Evolutionary conservation across 768 basidiomycete genomes (phyloP).

Genomic region (Dacryopinax primogenitus): DNA sequence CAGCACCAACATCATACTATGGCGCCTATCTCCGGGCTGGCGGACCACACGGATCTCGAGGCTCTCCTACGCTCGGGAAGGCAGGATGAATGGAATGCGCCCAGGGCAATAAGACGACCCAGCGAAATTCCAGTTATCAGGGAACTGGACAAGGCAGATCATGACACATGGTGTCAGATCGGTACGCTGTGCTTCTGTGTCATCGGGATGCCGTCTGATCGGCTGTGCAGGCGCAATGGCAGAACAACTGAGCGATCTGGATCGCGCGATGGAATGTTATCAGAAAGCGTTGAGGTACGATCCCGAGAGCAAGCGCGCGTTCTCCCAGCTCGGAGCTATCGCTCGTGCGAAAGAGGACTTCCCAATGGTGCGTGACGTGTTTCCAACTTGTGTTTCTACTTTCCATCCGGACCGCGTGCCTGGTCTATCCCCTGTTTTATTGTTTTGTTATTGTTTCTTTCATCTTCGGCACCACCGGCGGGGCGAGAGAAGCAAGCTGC

Average conservation of each 20-base stretch:
- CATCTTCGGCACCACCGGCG: background rate
- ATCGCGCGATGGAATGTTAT: constrained; percentile 84
- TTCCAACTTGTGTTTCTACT: constrained; percentile 18
- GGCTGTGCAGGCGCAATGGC: constrained; percentile 65
- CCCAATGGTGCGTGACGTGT: constrained; percentile 54
- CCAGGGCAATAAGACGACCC: background rate
- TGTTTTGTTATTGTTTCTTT: background rate
- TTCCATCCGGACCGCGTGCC: constrained; percentile 4
- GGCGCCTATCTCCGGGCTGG: background rate
- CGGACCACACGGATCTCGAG: background rate
- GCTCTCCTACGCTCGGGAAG: background rate
- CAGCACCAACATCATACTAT: background rate
- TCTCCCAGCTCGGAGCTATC: constrained; percentile 90
- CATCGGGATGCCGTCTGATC: background rate
- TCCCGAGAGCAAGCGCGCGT: constrained; percentile 73
- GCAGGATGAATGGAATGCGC: background rate
- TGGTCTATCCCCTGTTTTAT: background rate
- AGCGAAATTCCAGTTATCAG: background rate
- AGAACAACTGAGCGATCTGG: constrained; percentile 88
- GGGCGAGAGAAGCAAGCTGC: background rate
- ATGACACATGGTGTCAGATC: constrained; percentile 1
- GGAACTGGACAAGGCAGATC: constrained; percentile 2
- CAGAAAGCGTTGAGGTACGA: constrained; percentile 94
- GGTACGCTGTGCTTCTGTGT: background rate
- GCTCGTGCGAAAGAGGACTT: constrained; percentile 97